phyloP scores from a whole-genome alignment of 2,329 filamentous ascomycete genomes.

The Pseudogymnoascus sp. region DNA sequence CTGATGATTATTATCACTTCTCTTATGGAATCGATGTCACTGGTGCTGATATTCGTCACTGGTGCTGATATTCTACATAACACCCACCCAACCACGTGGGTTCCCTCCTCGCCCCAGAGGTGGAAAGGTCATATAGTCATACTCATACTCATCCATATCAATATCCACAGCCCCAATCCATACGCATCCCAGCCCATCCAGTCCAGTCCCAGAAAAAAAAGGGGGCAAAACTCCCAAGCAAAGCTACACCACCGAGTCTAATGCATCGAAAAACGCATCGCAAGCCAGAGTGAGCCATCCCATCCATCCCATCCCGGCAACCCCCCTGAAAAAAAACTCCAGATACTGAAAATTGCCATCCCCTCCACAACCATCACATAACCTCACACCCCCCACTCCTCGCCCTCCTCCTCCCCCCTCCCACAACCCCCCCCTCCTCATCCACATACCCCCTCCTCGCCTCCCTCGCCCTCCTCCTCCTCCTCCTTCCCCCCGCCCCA shows the following conservation, averaged over 20 bases:
- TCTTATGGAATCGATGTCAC: no score
- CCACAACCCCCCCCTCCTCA: no score
- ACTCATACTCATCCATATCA: neutral
- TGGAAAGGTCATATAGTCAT: neutral
- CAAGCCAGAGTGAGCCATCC: neutral
- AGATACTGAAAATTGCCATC: neutral
- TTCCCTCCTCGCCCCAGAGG: neutral
- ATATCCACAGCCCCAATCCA: neutral
- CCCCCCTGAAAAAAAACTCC: neutral
- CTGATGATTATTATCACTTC: no score
- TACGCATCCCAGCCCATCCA: neutral
- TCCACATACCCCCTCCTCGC: no score
- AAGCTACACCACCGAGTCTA: neutral
- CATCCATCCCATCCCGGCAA: no score
- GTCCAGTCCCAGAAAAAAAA: neutral
- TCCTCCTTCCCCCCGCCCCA: no score
- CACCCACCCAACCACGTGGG: neutral
- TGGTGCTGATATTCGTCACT: neutral
- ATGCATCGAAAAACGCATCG: neutral
- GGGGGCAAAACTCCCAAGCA: neutral
- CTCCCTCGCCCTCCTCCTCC: no score
- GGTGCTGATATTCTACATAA: neutral
- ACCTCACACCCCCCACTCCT: constrained; percentile 54
- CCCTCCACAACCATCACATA: constrained; percentile 42
- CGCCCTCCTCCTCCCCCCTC: no score